These are phyloP conservation scores for Yarrowia galli DNA, from an alignment of 1,139 yeast species.

Conservation along the genomic window DNA sequence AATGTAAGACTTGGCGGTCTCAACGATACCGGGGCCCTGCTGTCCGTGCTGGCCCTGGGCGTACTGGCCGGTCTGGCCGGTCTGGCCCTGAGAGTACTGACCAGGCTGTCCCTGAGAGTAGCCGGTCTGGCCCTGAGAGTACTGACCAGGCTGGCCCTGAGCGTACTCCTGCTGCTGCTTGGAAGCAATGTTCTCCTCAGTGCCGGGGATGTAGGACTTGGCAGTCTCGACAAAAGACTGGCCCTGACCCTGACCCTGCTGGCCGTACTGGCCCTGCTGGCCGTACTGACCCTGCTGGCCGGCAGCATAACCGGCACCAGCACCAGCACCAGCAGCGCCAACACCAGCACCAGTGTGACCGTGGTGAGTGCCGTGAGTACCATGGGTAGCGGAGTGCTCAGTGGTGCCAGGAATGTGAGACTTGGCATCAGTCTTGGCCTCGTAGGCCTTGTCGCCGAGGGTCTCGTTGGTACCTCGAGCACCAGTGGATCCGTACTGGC, in stretches of 20 bases:
- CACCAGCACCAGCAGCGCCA: conserved; percentile 33
- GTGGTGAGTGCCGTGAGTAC: conserved; percentile 14
- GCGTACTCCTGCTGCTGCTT: conserved; percentile 15
- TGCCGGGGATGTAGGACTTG: conserved; percentile 37
- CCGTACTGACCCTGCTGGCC: conserved; percentile 19
- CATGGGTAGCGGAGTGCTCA: conserved; percentile 19
- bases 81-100: conserved; percentile 10
- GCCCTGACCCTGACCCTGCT: conserved; percentile 15
- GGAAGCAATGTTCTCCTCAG: conserved; percentile 32
- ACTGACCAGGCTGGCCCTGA: conserved; percentile 8
- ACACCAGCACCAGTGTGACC: conserved; percentile 28
- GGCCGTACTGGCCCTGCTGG: conserved; percentile 9
- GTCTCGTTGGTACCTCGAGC: conserved; percentile 12
- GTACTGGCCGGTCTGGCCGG: not conserved
- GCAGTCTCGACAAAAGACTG: conserved; percentile 14
- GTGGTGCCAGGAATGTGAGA: conserved; percentile 31
- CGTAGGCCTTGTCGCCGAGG: conserved; percentile 25
- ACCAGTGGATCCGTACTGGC: conserved; percentile 8
- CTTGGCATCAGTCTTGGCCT: conserved; percentile 20
- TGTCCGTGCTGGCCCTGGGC: not conserved
- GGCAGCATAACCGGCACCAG: conserved; percentile 39
- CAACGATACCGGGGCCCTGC: conserved; percentile 5
- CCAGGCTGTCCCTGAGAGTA: conserved; percentile 7
- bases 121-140: conserved; percentile 2
- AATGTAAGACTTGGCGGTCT: conserved; percentile 32